Evolutionary conservation across 1,139 yeast species (phyloP).

Genomic region (Chernovozyma sophiae-reginae): DNA sequence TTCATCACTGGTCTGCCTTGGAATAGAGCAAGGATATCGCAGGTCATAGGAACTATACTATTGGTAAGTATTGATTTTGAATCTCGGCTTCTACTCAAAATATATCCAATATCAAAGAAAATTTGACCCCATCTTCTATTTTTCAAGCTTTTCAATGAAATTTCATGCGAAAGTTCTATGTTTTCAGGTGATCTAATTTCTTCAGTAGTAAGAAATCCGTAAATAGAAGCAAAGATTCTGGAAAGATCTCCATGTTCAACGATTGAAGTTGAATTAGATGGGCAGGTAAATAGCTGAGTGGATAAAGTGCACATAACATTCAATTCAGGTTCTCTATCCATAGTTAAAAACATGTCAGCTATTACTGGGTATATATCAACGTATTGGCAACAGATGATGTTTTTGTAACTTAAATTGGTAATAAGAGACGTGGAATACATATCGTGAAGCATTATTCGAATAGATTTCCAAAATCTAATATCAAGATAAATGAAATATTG

Average conservation of each 20-base stretch:
- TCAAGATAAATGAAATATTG: conserved; percentile 73
- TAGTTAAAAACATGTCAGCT: conserved; percentile 66
- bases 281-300: conserved; percentile 84
- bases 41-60: conserved; percentile 45
- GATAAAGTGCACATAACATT: conserved; percentile 73
- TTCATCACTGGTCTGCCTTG: conserved; percentile 77
- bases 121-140: conserved; percentile 83
- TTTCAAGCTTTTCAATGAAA: conserved; percentile 51
- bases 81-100: conserved; percentile 65
- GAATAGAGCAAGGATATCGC: conserved; percentile 64
- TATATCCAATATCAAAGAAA: conserved; percentile 78
- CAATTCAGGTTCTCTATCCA: conserved; percentile 80
- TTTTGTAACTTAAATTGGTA: conserved; percentile 57
- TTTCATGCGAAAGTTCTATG: conserved; percentile 38
- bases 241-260: conserved; percentile 68
- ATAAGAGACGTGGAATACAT: conserved; percentile 68
- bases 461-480: conserved; percentile 66
- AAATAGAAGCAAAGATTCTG: conserved; percentile 62
- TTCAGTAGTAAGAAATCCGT: conserved; percentile 59
- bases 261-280: conserved; percentile 68
- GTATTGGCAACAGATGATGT: conserved; percentile 68
- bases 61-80: conserved; percentile 34
- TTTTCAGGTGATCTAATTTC: conserved; percentile 47
- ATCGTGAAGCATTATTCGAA: conserved; percentile 61
- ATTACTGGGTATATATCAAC: conserved; percentile 77